Evolutionary conservation across 2,329 filamentous ascomycete species (phyloP), one percentile per base, ranked within the genome.

Genomic region (Aspergillus amoenus): DNA sequence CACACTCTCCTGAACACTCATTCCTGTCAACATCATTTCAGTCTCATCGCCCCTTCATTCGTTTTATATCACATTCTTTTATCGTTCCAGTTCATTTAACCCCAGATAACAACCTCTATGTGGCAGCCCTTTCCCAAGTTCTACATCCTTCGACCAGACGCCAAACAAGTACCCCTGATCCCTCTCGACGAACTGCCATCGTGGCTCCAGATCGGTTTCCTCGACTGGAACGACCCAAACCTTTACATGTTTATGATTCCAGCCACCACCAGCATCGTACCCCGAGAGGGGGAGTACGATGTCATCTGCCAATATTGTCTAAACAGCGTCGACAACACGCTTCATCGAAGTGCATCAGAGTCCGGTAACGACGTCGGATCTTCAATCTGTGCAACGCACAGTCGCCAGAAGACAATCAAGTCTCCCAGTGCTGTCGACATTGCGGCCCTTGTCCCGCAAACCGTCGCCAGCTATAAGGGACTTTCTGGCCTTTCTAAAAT

Each of bases 161-260:
- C 70, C 6, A 57, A 60, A 6, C 56, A 70, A 13, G 68, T 74
- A 11, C 77, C 78, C 7, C 64, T 80, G 24, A 70, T 80, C 21
- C 69, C 78, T 1, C 52, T 76, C 7, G 78, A 79, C 53, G 77
- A 80, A 64, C 63, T 80, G 3, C 77, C 77, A 3, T 44, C 59
- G 1, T 73, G 72, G 68, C 46, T 75, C 8, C 63, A 68, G 15
- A 30, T 76, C n/a, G 65, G 66, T 21, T 57, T 64, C 49, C 64
- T 61, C 56, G 57, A 66, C 15, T 66, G 64, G 46, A 61, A 61
- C n/a, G 58, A 64, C 27, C 34, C 47, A 2, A 44, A 51, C 12
- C 55, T 67, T 44, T 59, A 60, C 44, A 44, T 55, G 21, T 55
- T 55, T 3, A 67, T 73, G 65, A 55, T 60, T 12, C 66, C 64